phyloP scores from a whole-genome alignment of 805 yeast species.

The Clavispora santaluciae region DNA sequence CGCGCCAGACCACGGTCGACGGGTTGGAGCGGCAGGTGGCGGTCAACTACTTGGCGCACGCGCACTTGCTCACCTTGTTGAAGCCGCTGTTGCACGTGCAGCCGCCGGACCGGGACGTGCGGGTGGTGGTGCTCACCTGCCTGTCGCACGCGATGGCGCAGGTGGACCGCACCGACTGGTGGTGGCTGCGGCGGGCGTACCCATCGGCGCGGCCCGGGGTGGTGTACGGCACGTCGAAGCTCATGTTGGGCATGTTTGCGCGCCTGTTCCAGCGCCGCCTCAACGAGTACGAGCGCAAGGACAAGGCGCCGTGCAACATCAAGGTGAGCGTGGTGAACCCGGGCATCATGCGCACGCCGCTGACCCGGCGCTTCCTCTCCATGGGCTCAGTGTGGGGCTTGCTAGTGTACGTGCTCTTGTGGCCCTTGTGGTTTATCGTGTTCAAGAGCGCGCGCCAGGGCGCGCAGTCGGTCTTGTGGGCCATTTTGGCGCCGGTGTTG shows the following conservation, averaged over 20 bases:
- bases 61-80: slow-evolving; percentile 71
- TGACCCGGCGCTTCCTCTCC: slow-evolving; percentile 72
- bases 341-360: slow-evolving; percentile 84
- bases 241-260: slow-evolving; percentile 71
- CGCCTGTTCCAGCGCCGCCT: slow-evolving; percentile 70
- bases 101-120: slow-evolving; percentile 91
- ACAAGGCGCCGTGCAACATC: slow-evolving; percentile 65
- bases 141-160: slow-evolving; percentile 70
- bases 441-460: slow-evolving; percentile 76
- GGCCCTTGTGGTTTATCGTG: slow-evolving; percentile 81
- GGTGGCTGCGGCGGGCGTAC: slow-evolving; percentile 58
- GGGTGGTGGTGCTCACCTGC: slow-evolving; percentile 77
- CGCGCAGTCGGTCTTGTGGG: slow-evolving; percentile 69
- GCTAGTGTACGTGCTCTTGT: slow-evolving; percentile 54
- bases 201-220: slow-evolving; percentile 64
- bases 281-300: slow-evolving; percentile 56
- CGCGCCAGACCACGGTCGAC: slow-evolving; percentile 66
- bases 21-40: slow-evolving; percentile 87
- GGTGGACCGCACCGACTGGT: slow-evolving; percentile 56
- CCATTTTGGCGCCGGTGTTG: slow-evolving; percentile 67
- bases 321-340: slow-evolving; percentile 80
- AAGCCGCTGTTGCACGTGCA: slow-evolving; percentile 84
- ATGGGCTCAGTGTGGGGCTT: slow-evolving; percentile 69
- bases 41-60: slow-evolving; percentile 75
- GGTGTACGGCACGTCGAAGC: slow-evolving; percentile 77